These are phyloP conservation scores for Wallacemonas rigidus DNA, from an alignment of 208 protist species.

Conservation along the genomic window DNA sequence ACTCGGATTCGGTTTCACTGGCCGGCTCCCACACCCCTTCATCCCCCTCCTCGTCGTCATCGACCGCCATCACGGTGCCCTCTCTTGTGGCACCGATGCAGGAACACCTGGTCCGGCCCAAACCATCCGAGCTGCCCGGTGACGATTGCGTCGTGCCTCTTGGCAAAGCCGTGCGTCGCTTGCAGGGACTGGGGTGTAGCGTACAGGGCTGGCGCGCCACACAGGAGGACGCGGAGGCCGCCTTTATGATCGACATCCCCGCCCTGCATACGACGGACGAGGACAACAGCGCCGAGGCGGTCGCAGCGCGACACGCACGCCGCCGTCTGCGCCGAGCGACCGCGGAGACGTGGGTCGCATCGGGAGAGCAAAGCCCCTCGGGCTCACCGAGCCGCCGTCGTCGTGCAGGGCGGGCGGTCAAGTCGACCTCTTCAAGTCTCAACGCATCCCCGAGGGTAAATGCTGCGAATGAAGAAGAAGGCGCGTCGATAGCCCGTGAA, in stretches of 20 bases:
- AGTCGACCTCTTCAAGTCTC: too few species aligned
- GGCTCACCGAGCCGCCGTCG: too few species aligned
- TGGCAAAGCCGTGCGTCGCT: constrained; percentile 45
- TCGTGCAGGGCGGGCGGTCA: too few species aligned
- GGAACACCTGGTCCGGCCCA: constrained; percentile 20
- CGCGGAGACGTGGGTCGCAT: background rate
- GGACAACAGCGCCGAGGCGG: constrained; percentile 5
- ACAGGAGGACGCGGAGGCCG: constrained; percentile 79
- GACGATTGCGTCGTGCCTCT: constrained; percentile 32
- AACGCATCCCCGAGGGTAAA: too few species aligned
- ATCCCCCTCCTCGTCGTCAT: background rate
- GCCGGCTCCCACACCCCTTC: background rate
- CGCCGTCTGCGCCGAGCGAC: too few species aligned
- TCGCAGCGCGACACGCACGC: background rate
- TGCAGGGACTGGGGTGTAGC: constrained; percentile 53
- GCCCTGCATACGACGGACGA: constrained; percentile 25
- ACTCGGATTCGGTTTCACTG: background rate
- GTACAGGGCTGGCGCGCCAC: constrained; percentile 82
- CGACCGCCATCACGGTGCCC: background rate
- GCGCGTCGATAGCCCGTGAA: too few species aligned
- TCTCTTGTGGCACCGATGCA: constrained; percentile 25
- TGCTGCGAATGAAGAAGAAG: too few species aligned
- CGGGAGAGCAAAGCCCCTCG: background rate
- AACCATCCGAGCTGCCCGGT: constrained; percentile 14
- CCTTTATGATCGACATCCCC: constrained; percentile 66